A percentile compares a stretch with the other conserved stretches of the same genome.
phyloP scores from a whole-genome alignment of 345 rosid species.

The Streptanthus diversifolius region DNA sequence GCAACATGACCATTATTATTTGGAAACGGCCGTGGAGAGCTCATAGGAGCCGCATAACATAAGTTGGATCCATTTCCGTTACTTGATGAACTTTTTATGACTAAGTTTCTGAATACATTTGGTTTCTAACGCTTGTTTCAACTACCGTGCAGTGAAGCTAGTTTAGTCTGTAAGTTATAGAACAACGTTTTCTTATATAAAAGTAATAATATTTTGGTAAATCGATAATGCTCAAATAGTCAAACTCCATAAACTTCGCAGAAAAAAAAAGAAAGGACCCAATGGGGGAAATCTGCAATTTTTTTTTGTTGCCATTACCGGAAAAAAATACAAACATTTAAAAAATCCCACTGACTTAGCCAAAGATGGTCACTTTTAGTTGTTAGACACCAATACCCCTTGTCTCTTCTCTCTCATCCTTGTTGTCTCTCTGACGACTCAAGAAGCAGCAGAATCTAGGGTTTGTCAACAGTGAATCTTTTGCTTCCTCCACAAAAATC shows the following conservation, averaged over 20 bases:
- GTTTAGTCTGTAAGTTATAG: no score
- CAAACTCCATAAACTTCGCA: slow-evolving; percentile 32
- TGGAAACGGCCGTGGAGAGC: no score
- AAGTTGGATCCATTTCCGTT: no score
- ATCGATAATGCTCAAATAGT: slow-evolving; percentile 20
- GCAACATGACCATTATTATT: no score
- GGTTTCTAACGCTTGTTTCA: no score
- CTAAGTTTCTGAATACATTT: no score
- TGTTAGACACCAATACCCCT: neutral
- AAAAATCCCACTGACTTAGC: slow-evolving; percentile 25
- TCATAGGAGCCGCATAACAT: no score
- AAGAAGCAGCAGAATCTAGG: slow-evolving; percentile 35
- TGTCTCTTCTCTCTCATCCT: slow-evolving; percentile 16
- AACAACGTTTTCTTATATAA: no score
- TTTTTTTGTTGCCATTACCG: neutral
- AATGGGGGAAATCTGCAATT: slow-evolving; percentile 13
- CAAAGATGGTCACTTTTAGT: slow-evolving; percentile 12
- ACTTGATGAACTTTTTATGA: no score
- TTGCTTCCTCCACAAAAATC: slow-evolving; percentile 20
- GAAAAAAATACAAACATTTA: slow-evolving; percentile 19
- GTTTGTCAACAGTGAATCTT: slow-evolving; percentile 40
- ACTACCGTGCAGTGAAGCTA: no score
- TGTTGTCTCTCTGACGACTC: slow-evolving; percentile 23
- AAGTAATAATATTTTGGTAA: neutral
- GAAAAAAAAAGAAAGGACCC: slow-evolving; percentile 16